Percentiles rank a stretch among this genome's conserved stretches.
Conservation (phyloP, 176 grass and related monocot species). For the Stipa capillata region DNA sequence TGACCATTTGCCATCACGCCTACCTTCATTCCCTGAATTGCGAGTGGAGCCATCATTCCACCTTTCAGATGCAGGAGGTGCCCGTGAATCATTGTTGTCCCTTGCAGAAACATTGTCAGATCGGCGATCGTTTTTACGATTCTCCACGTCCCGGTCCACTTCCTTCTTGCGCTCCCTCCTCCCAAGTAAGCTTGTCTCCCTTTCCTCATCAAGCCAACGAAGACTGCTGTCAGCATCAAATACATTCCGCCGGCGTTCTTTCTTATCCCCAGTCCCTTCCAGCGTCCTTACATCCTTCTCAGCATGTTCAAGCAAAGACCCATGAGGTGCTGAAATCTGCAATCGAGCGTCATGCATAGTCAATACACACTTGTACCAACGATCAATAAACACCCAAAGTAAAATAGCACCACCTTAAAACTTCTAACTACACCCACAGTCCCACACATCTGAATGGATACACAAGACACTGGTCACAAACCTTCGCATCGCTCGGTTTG, state of each 20-base stretch:
- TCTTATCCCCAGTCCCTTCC: slow-evolving; percentile 69
- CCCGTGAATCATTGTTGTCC: slow-evolving; percentile 40
- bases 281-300: slow-evolving; percentile 54
- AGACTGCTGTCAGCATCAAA: slow-evolving; percentile 64
- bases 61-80: slow-evolving; percentile 47
- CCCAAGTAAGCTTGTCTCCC: slow-evolving; percentile 80
- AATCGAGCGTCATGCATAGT: neutral
- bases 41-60: slow-evolving; percentile 52
- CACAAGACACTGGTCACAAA: neutral
- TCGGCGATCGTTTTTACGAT: slow-evolving; percentile 57
- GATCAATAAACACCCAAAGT: neutral
- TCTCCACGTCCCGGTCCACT: slow-evolving; percentile 68
- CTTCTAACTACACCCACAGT: neutral
- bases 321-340: slow-evolving; percentile 34
- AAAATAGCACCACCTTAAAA: neutral
- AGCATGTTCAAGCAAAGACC: slow-evolving; percentile 38
- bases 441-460: neutral
- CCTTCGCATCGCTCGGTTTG: slow-evolving; percentile 82
- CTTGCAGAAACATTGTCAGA: slow-evolving; percentile 60
- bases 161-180: slow-evolving; percentile 77
- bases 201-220: slow-evolving; percentile 96
- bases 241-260: slow-evolving; percentile 47
- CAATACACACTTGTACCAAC: neutral
- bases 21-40: slow-evolving; percentile 40
- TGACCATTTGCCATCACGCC: slow-evolving; percentile 86